phyloP scores from a whole-genome alignment of 305 asterid species.

The Fraxinus nigra region DNA sequence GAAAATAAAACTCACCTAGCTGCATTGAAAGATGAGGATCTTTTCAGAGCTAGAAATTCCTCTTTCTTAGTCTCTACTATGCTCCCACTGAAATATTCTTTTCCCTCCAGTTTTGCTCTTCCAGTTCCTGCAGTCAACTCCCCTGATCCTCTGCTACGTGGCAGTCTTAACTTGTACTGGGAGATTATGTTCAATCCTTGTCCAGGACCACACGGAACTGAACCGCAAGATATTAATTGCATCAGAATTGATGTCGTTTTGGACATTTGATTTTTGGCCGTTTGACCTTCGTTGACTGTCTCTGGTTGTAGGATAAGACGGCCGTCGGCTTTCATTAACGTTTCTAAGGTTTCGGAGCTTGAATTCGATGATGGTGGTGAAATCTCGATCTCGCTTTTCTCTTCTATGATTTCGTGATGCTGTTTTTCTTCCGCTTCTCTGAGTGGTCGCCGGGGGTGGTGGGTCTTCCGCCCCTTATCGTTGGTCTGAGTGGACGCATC shows the following conservation, averaged over 20 bases:
- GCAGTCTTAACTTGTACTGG: constrained; percentile 55
- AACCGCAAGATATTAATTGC: constrained; percentile 77
- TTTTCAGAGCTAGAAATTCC: constrained; percentile 50
- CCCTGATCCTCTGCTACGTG: constrained; percentile 42
- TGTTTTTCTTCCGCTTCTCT: neutral
- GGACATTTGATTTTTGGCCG: constrained; percentile 1
- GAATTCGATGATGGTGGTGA: constrained; percentile 91
- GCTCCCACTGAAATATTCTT: constrained; percentile 85
- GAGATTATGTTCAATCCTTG: constrained; percentile 52
- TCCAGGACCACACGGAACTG: constrained; percentile 70
- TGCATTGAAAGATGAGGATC: constrained; percentile 77
- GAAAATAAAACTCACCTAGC: constrained; percentile 44
- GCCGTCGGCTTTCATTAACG: constrained; percentile 66
- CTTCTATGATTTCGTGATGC: constrained; percentile 32
- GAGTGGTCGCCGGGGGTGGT: constrained; percentile 31
- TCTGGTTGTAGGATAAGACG: constrained; percentile 37
- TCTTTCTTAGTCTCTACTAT: constrained; percentile 59
- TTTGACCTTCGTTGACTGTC: constrained; percentile 26
- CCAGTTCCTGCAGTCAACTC: constrained; percentile 22
- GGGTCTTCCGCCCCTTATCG: constrained; percentile 53
- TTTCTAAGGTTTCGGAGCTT: constrained; percentile 77
- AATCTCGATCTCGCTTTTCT: constrained; percentile 42
- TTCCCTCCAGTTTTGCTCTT: constrained; percentile 52
- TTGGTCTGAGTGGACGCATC: constrained; percentile 83
- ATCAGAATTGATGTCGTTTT: constrained; percentile 56